These are phyloP conservation scores for Exophiala sideris DNA, from an alignment of 2,329 filamentous ascomycete species.

Conservation along the genomic window DNA sequence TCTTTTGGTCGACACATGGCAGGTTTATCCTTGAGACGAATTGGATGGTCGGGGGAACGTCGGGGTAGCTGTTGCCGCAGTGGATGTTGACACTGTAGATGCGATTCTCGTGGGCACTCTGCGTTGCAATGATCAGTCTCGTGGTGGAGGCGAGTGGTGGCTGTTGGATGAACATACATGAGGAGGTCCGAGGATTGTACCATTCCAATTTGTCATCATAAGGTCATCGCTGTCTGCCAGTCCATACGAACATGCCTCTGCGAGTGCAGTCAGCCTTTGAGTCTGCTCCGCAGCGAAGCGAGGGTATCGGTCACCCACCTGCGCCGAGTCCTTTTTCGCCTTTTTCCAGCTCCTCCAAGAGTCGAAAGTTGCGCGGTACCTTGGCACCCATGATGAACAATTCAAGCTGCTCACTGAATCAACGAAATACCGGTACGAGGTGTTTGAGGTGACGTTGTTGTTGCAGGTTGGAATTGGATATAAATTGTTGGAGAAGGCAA, in stretches of 20 bases:
- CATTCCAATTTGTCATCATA: constrained; percentile 98
- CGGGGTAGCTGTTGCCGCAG: constrained; percentile 86
- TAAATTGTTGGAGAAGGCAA: constrained; percentile 1
- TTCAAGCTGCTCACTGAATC: background rate
- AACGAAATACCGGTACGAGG: background rate
- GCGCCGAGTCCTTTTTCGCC: constrained; percentile 96
- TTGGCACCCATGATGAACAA: constrained; percentile 60
- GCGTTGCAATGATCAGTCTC: constrained; percentile 13
- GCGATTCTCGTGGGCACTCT: constrained; percentile 96
- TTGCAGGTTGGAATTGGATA: background rate
- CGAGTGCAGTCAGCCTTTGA: constrained; percentile 26
- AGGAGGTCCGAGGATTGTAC: constrained; percentile 92
- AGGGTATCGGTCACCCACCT: constrained; percentile 51
- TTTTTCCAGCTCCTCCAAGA: constrained; percentile 97
- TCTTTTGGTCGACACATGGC: constrained; percentile 80
- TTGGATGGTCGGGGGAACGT: constrained; percentile 80
- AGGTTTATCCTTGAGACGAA: constrained; percentile 95
- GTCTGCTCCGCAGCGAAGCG: background rate
- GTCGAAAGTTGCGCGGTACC: constrained; percentile 91
- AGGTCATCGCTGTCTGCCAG: constrained; percentile 91
- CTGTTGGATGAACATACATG: constrained; percentile 62
- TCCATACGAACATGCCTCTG: constrained; percentile 95
- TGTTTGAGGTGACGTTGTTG: background rate
- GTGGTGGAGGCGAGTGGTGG: background rate
- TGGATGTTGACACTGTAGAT: constrained; percentile 98